Percentiles rank a stretch among this genome's conserved stretches.
Conservation (phyloP, 2,329 filamentous ascomycete species). For the Apiospora koreana region DNA sequence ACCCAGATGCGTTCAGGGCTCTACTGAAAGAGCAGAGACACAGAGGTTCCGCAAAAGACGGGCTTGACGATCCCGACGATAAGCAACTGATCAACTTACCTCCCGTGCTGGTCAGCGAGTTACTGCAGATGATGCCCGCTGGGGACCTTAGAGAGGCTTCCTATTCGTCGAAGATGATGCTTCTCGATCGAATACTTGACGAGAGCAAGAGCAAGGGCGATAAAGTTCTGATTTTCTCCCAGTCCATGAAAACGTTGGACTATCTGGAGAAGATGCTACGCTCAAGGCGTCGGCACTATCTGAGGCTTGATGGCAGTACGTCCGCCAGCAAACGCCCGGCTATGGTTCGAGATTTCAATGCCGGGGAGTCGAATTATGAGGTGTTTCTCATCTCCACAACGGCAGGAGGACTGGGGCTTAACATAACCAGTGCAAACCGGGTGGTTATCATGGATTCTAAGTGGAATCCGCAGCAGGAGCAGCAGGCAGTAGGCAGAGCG, state of each 20-base stretch:
- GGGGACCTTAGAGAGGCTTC: constrained; percentile 44
- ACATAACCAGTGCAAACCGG: constrained; percentile 80
- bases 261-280: constrained; percentile 64
- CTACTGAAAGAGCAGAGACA: constrained; percentile 32
- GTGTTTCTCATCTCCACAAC: constrained; percentile 82
- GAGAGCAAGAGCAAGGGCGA: constrained; percentile 64
- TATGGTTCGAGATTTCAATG: constrained; percentile 70
- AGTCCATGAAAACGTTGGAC: constrained; percentile 68
- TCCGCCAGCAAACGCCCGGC: constrained; percentile 58
- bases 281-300: constrained; percentile 46
- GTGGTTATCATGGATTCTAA: constrained; percentile 84
- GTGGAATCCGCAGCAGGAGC: constrained; percentile 80
- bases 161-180: constrained; percentile 67
- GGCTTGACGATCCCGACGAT: constrained; percentile 15
- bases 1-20: constrained; percentile 49
- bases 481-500: constrained; percentile 83
- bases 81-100: constrained; percentile 25
- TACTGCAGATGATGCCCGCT: constrained; percentile 36
- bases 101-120: constrained; percentile 27
- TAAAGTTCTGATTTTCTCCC: constrained; percentile 80
- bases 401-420: constrained; percentile 81
- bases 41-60: background rate
- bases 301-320: constrained; percentile 70
- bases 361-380: constrained; percentile 36
- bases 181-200: constrained; percentile 70